A percentile compares a stretch with the other conserved stretches of the same genome.
phyloP scores from a whole-genome alignment of 139 green algal genomes.

The Zygnema cylindricum region DNA sequence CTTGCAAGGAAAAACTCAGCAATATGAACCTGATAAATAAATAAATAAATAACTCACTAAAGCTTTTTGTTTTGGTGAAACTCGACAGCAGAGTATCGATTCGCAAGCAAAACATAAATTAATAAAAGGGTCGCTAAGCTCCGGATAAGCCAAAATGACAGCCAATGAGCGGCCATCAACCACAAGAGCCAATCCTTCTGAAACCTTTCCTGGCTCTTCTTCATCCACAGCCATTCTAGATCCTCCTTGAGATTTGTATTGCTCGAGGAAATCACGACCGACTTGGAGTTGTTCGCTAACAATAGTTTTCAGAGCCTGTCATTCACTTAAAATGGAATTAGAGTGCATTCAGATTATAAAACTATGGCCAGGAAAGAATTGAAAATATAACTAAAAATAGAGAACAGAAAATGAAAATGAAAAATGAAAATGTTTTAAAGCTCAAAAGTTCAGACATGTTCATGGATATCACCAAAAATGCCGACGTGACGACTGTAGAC shows the following conservation, averaged over 20 bases:
- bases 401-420: too few relatives aligned
- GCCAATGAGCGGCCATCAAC: conserved; percentile 56
- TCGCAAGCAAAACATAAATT: conserved; percentile 73
- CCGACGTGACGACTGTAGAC: too few relatives aligned
- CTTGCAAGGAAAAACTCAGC: too few relatives aligned
- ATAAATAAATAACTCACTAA: conserved; percentile 27
- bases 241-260: background rate
- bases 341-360: too few relatives aligned
- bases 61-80: conserved; percentile 71
- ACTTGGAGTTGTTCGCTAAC: background rate
- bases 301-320: background rate
- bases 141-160: conserved; percentile 20
- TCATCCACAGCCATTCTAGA: background rate
- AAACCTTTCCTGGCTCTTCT: background rate
- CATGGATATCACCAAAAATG: too few relatives aligned
- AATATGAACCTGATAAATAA: background rate
- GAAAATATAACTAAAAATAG: too few relatives aligned
- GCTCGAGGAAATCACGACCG: background rate
- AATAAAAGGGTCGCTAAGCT: conserved; percentile 60
- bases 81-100: conserved; percentile 82
- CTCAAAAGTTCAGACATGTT: too few relatives aligned
- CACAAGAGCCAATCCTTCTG: conserved; percentile 22
- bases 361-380: too few relatives aligned
- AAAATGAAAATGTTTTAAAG: too few relatives aligned
- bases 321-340: too few relatives aligned